Conservation (phyloP, 2,329 filamentous ascomycete genomes). For the Claviceps pusilla region DNA sequence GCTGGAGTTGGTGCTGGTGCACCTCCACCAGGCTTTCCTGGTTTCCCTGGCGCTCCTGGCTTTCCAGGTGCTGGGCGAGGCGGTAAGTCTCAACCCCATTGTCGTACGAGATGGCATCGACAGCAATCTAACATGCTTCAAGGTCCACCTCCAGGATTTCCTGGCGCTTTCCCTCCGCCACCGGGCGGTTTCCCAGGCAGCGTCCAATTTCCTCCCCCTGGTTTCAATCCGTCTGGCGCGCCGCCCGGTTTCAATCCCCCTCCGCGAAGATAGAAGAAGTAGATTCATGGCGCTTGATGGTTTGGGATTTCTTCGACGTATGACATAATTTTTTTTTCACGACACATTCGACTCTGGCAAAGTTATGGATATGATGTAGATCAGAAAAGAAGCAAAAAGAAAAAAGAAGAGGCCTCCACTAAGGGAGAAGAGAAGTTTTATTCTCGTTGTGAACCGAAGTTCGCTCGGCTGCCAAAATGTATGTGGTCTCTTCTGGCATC, state of each 20-base stretch:
- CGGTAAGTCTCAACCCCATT: constrained; percentile 27
- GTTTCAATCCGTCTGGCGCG: constrained; percentile 17
- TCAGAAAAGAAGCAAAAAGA: background rate
- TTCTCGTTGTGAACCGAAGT: background rate
- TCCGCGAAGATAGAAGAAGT: constrained; percentile 38
- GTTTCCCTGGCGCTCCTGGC: constrained; percentile 34
- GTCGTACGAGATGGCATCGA: constrained; percentile 1
- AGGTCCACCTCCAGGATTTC: constrained; percentile 36
- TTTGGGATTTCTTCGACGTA: constrained; percentile 11
- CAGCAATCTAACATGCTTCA: constrained; percentile 18
- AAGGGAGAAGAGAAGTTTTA: background rate
- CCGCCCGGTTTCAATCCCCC: constrained; percentile 61
- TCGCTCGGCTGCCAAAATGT: background rate
- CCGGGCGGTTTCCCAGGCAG: constrained; percentile 26
- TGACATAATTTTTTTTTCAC: constrained; percentile 9
- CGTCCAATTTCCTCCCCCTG: constrained; percentile 7
- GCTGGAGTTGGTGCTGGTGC: constrained; percentile 64
- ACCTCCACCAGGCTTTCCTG: constrained; percentile 47
- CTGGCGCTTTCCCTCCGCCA: constrained; percentile 32
- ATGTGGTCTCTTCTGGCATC: constrained; percentile 4
- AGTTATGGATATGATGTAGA: constrained; percentile 4
- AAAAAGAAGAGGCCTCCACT: background rate
- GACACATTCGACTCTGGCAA: constrained; percentile 9
- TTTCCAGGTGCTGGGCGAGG: constrained; percentile 35
- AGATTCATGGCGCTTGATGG: constrained; percentile 13